Conservation (phyloP, 192 early-diverging fungal genomes). For the Backusella morwellensis region DNA sequence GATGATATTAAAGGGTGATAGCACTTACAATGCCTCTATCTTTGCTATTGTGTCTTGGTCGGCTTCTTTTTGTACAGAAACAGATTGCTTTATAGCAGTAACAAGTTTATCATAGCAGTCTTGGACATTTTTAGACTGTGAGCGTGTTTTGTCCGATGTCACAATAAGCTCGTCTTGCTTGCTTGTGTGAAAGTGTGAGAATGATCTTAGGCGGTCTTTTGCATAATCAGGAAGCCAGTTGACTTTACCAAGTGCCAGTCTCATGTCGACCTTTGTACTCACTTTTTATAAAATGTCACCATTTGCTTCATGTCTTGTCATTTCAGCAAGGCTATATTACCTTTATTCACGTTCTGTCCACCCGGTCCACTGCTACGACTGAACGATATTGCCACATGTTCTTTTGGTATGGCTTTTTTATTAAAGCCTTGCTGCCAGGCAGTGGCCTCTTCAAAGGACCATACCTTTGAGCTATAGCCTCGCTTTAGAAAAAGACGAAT, state of each 20-base stretch:
- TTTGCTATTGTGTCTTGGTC: slow-evolving; percentile 58
- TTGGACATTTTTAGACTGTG: slow-evolving; percentile 75
- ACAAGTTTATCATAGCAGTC: slow-evolving; percentile 77
- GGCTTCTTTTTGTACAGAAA: slow-evolving; percentile 64
- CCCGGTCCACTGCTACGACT: slow-evolving; percentile 82
- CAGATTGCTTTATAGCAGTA: slow-evolving; percentile 56
- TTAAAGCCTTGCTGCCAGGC: slow-evolving; percentile 50
- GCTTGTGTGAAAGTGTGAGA: slow-evolving; percentile 45
- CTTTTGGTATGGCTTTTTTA: slow-evolving; percentile 60
- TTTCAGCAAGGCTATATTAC: slow-evolving; percentile 24
- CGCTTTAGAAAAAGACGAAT: background rate
- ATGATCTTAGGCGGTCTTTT: slow-evolving; percentile 47
- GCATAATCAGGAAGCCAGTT: slow-evolving; percentile 77
- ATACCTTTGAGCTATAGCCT: slow-evolving; percentile 8
- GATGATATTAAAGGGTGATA: background rate
- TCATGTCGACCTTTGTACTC: slow-evolving; percentile 83
- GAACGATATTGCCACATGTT: slow-evolving; percentile 55
- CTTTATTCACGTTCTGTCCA: slow-evolving; percentile 94
- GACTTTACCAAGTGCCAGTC: slow-evolving; percentile 63
- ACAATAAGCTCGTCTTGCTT: slow-evolving; percentile 72
- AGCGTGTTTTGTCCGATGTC: slow-evolving; percentile 72
- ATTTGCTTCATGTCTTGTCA: too few species aligned
- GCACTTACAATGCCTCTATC: slow-evolving; percentile 58
- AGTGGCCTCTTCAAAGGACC: slow-evolving; percentile 30
- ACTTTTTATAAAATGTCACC: slow-evolving; percentile 40